Base-by-base conservation (phyloP, 306 rosid genomes). In the Acacia confusa region DNA sequence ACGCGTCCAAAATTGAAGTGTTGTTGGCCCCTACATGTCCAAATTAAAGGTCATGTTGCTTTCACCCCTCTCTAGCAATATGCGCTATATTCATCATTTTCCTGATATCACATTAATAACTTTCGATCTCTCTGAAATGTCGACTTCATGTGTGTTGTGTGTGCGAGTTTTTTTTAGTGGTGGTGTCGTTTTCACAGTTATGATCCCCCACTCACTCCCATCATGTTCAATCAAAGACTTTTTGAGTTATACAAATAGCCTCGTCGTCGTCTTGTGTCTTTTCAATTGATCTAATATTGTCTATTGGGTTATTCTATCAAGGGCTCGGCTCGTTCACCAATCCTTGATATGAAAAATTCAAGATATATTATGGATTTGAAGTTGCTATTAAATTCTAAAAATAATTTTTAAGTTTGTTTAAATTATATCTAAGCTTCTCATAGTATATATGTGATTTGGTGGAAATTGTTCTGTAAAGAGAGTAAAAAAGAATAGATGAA, bases 21-120 rank as follows among this genome's bases (percentile, higher is more conserved):
- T 24, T 41, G 28, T 24, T 41, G 48, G 73, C 30, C 74, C 74
- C 74, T 70, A 70, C 75, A 43, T 70, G 75, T 44, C 12, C 36
- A 14, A 12, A 69, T 4, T 53, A 17, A 57, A n/a, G 30, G 36
- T 25, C 57, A 22, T 24, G 57, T 43, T 70, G 36, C 57, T 43
- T 70, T 24, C 9, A 34, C 36, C 3, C 9, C 72, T 9, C 27
- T 36, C 2, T 16, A 32, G 34, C 34, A 0, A 12, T 11, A 24
- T 60, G 34, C 40, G 69, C 69, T 63, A n/a, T 63, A n/a, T 25
- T 60, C 28, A 25, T 25, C 7, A 63, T 63, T 63, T 63, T 63
- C 11, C 20, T 13, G 38, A 63, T 63, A 25, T 63, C 69, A 63
- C 68, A 63, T 63, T 28, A 63, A 63, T 5, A 20, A 63, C n/a